Conservation (phyloP, 805 yeast genomes). For the Candida incommunis region DNA sequence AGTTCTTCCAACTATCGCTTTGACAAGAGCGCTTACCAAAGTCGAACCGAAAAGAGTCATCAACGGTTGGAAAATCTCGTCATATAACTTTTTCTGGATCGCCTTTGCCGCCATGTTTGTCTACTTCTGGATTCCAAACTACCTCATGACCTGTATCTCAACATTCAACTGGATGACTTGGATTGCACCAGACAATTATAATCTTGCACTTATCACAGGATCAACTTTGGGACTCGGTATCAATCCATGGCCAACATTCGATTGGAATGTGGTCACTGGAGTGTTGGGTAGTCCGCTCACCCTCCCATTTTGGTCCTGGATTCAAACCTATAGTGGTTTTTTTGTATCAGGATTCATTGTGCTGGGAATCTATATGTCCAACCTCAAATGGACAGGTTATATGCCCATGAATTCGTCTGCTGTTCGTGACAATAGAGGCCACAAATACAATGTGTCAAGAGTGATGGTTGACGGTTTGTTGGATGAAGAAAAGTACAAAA, state of each 20-base stretch:
- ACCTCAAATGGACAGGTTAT: slow-evolving; percentile 35
- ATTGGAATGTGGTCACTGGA: slow-evolving; percentile 24
- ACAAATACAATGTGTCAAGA: slow-evolving; percentile 27
- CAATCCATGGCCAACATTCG: slow-evolving; percentile 34
- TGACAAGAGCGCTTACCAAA: slow-evolving; percentile 27
- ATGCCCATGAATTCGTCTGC: slow-evolving; percentile 34
- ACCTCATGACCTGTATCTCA: slow-evolving; percentile 45
- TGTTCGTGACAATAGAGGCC: slow-evolving; percentile 29
- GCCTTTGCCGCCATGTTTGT: slow-evolving; percentile 30
- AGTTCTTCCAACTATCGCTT: slow-evolving; percentile 43
- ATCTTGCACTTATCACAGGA: slow-evolving; percentile 51
- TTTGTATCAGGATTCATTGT: slow-evolving; percentile 9
- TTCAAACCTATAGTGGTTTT: slow-evolving; percentile 5
- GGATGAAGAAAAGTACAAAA: slow-evolving; percentile 30
- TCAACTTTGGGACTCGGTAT: slow-evolving; percentile 28
- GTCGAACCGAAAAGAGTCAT: slow-evolving; percentile 20
- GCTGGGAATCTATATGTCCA: slow-evolving; percentile 26
- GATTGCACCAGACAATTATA: slow-evolving; percentile 41
- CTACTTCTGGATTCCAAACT: slow-evolving; percentile 61
- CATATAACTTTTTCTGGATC: slow-evolving; percentile 35
- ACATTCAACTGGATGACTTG: slow-evolving; percentile 52
- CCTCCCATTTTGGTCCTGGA: slow-evolving; percentile 15
- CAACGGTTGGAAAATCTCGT: slow-evolving; percentile 47
- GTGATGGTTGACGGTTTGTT: slow-evolving; percentile 28
- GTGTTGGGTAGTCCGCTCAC: slow-evolving; percentile 13